Evolutionary conservation across 2,329 filamentous ascomycete genomes (phyloP).

Genomic region (Cercospora janseana): DNA sequence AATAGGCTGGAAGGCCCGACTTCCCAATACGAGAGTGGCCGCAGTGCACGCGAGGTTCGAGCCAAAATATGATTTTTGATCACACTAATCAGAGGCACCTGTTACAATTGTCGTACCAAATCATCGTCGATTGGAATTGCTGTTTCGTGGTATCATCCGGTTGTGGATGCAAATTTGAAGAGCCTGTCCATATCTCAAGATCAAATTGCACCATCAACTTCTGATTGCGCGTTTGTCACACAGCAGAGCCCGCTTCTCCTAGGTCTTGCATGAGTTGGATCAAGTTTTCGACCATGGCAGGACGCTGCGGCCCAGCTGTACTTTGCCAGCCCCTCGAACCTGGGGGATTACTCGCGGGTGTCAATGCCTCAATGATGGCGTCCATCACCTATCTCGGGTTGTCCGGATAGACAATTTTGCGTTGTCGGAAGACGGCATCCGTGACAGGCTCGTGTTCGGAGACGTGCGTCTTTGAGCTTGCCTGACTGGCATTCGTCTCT

Average conservation of each 20-base stretch:
- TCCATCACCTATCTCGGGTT: slow-evolving; percentile 25
- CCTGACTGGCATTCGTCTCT: slow-evolving; percentile 10
- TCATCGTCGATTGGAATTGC: too few species aligned
- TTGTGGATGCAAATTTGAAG: too few species aligned
- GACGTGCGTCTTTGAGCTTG: slow-evolving; percentile 9
- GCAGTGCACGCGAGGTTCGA: too few species aligned
- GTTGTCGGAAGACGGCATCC: slow-evolving; percentile 12
- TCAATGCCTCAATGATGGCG: slow-evolving; percentile 23
- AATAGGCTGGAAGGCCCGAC: too few species aligned
- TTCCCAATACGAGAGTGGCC: too few species aligned
- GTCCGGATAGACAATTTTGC: slow-evolving; percentile 20
- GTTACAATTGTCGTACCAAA: too few species aligned
- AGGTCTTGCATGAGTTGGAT: slow-evolving; percentile 26
- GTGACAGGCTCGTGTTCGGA: slow-evolving; percentile 16
- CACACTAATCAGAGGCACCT: too few species aligned
- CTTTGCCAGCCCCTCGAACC: slow-evolving; percentile 7
- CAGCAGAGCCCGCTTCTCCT: slow-evolving; percentile 23
- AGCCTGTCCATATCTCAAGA: too few species aligned
- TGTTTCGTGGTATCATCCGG: too few species aligned
- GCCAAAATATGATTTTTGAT: too few species aligned
- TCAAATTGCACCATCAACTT: too few species aligned
- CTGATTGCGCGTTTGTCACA: slow-evolving; percentile 8
- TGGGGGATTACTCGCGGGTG: slow-evolving; percentile 21
- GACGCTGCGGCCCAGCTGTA: slow-evolving; percentile 17
- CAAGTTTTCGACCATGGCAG: slow-evolving; percentile 26